Base-by-base conservation (phyloP, 2,329 filamentous ascomycete species). In the Penicillium glabrum region DNA sequence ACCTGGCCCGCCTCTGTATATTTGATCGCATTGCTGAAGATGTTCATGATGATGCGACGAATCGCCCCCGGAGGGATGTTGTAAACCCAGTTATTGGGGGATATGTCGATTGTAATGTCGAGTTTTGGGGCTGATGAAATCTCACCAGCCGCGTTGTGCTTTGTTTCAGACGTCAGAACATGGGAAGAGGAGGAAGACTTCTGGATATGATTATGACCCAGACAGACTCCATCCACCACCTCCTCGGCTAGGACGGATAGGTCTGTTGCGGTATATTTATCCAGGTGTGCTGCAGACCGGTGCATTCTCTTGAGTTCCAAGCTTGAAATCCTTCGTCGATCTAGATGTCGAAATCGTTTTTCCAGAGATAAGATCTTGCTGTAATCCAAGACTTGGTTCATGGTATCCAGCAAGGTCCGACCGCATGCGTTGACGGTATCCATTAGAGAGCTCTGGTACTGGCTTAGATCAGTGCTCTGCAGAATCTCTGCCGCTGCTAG, bases 151-250 rank as follows among this genome's bases (percentile, higher is more conserved):
- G 23, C 16, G 1, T 16, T 16, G 5, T 27, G 23, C 24, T 39
- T 50, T 14, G 23, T 27, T 29, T 29, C 47, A 13, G 47, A 29
- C 21, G 47, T 29, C 23, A 50, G 23, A 10, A 41, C 5, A 33
- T 45, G 33, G 3, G 54, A 43, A 13, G 51, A 46, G 1, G 43
- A 47, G 9, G 33, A 23, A 19, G 24, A 26, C 16, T 39, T n/a
- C 23, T 54, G 41, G 21, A 37, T 50, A 31, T 54, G 47, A 19
- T 27, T 31, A 56, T 83, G 80, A 1, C 82, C 82, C 39, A 75
- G 73, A 63, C 72, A 80, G 5, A 83, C 80, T 1, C 82, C 81
- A 54, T 84, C 81, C 3, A 82, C 76, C 0, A 81, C 81, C 58
- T 83, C 81, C 63, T 83, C 82, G 0, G 80, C 75, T 13, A 82